These are phyloP conservation scores for Anacardium occidentale DNA, from an alignment of 345 rosid species.

Conservation along the genomic window DNA sequence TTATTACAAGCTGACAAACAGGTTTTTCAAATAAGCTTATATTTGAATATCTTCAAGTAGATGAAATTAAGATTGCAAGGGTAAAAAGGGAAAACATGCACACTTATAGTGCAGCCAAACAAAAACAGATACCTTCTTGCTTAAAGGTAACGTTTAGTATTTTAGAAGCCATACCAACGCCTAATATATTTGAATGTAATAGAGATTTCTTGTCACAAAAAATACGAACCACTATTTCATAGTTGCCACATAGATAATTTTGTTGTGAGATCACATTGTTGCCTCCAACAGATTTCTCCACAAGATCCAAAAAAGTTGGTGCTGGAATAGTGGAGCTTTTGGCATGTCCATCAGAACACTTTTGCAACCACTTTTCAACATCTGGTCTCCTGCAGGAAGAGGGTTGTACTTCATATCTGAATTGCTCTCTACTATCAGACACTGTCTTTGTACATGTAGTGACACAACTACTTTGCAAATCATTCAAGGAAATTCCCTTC, in stretches of 20 bases:
- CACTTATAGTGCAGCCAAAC: not conserved
- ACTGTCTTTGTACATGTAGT: conserved; percentile 24
- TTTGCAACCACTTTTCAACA: conserved; percentile 54
- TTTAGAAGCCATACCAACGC: not conserved
- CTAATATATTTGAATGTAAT: not conserved
- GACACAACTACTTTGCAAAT: conserved; percentile 31
- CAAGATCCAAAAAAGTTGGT: conserved; percentile 42
- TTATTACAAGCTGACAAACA: no score
- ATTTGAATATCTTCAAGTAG: no score
- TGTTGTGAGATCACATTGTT: conserved; percentile 42
- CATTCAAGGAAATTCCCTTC: conserved; percentile 47
- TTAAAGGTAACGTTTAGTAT: not conserved
- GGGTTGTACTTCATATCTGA: conserved; percentile 20
- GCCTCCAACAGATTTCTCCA: conserved; percentile 41
- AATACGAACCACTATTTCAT: conserved; percentile 50
- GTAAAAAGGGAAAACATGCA: not conserved
- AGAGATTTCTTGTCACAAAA: conserved; percentile 7
- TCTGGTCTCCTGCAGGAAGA: conserved; percentile 38
- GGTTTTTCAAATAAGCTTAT: no score
- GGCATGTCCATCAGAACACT: conserved; percentile 28
- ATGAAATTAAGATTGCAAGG: no score
- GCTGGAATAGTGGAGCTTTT: conserved; percentile 29
- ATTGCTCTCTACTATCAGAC: conserved; percentile 20
- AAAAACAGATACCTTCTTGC: not conserved
- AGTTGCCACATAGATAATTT: conserved; percentile 36